A percentile compares a stretch with the other conserved stretches of the same genome.
phyloP scores from a whole-genome alignment of 352 stramenopile species.

The Thalassiosira pacifica region DNA sequence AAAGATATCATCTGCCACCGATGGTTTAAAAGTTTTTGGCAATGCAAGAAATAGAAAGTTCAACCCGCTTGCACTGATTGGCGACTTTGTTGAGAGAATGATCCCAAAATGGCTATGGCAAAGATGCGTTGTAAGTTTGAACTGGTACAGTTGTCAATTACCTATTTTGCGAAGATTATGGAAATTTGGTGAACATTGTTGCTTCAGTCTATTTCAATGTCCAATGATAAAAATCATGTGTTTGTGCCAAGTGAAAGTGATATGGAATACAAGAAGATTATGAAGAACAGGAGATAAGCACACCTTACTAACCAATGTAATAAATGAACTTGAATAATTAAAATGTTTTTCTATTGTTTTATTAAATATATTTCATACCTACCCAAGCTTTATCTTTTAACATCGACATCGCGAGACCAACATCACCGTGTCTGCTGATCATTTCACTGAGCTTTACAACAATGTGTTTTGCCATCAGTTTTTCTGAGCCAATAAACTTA shows the following conservation, averaged over 20 bases:
- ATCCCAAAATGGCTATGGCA: neutral
- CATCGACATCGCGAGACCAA: neutral
- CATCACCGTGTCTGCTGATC: neutral
- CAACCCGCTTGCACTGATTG: neutral
- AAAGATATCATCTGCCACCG: neutral
- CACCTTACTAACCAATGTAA: neutral
- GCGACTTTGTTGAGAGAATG: neutral
- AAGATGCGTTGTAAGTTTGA: neutral
- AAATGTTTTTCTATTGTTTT: neutral
- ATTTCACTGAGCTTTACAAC: neutral
- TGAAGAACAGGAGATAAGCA: neutral
- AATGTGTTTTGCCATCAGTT: neutral
- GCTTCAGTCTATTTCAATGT: too few species aligned
- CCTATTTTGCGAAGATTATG: neutral
- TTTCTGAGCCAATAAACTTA: neutral
- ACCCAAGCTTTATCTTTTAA: neutral
- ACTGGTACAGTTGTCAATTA: neutral
- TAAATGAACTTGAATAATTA: too few species aligned
- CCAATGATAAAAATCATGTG: too few species aligned
- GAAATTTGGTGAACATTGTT: too few species aligned
- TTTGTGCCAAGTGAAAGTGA: too few species aligned
- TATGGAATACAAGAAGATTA: neutral
- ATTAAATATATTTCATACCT: neutral
- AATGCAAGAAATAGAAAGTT: neutral
- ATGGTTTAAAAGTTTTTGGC: neutral